Evolutionary conservation across 1,284 basidiomycete species (phyloP), one percentile per base, ranked within the genome.

Genomic region (Naganishia sp.): DNA sequence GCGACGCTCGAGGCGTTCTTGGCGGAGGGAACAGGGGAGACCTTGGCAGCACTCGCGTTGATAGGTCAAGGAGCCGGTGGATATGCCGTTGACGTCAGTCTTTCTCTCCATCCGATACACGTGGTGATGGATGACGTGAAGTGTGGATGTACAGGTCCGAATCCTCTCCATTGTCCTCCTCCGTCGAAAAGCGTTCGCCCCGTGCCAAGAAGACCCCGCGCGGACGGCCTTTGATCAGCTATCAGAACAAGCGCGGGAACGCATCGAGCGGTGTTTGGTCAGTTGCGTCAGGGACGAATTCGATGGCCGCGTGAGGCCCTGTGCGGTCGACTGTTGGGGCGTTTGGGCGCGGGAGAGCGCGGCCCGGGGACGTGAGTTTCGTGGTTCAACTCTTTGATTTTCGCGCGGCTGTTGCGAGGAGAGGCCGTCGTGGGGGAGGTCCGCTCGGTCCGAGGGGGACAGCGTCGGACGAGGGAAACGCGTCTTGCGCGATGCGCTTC

Each of bases 61-160:
- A 54, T 66, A 7, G 65, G 57, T 9, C 65, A 66, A 42, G 65
- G 65, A 10, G 65, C 55, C 3, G 65, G 55, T 1, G 65, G 33
- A 1, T 66, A 66, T 21, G 15, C 49, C 3, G 45, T 61, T 21
- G 65, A 65, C 28, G 64, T 65, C n/a, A 11, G 64, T 25, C 36
- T 7, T 18, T 36, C 36, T 36, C 18, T 33, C 39, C 23, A 13
- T 64, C 25, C 2, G 21, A 28, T 21, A 36, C 11, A 23, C 15
- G 16, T 54, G 10, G 18, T 42, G 7, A 25, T 11, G 25, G 36
- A 43, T 31, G 10, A 18, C 18, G 48, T 48, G 21, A 3, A 23
- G 15, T 39, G 2, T 21, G 21, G 11, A 5, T 11, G 2, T 16
- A 2, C n/a, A 66, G 45, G 39, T 66, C 33, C 56, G 57, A 18